Evolutionary conservation across 441 rosid genomes (phyloP), one percentile per base, ranked within the genome.

Genomic region (Erodium texanum): DNA sequence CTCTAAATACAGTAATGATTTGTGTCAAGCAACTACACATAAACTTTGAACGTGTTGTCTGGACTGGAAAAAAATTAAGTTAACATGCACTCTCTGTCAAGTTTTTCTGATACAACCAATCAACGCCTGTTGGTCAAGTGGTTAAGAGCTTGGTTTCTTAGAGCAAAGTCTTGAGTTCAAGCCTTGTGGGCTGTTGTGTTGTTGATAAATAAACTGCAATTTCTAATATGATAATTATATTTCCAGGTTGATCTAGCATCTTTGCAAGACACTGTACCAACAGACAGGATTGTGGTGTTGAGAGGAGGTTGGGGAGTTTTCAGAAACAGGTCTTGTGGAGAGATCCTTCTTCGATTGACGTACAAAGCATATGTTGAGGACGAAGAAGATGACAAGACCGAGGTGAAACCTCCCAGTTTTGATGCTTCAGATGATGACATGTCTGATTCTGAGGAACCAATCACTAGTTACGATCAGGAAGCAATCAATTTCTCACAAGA

Each of bases 321-420:
- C 22, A 69, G 92, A 67, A 89, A 85, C 70, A 75, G 90, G 38
- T 83, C 95, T 72, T 71, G 87, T 36, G 99, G 99, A 67, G 93
- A 90, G 80, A 74, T 93, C 69, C 77, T 89, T 43, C 88, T 93
- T 70, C 87, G 99, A 71, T 85, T 93, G 59, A 93, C 97, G 38
- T 93, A 90, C 77, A 93, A 93, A 85, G 95, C 86, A 65, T 93
- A 91, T 68, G 97, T 90, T 69, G 97, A 93, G 84, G 99, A 93
- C 68, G 99, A 90, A 82, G 99, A 90, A 74, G 97, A 93, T 74
- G 41, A 36, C 41, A 36, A 36, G 41, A 36, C 41, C 41, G 76
- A 70, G 61, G 80, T 78, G 68, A 84, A 73, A 80, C 75, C 82
- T 24, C 48, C 69, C 38, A 82, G 80, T 66, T 74, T 79, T 16